These are phyloP conservation scores for Sphaerobolus stellatus DNA, from an alignment of 1,284 basidiomycete species.

Conservation along the genomic window DNA sequence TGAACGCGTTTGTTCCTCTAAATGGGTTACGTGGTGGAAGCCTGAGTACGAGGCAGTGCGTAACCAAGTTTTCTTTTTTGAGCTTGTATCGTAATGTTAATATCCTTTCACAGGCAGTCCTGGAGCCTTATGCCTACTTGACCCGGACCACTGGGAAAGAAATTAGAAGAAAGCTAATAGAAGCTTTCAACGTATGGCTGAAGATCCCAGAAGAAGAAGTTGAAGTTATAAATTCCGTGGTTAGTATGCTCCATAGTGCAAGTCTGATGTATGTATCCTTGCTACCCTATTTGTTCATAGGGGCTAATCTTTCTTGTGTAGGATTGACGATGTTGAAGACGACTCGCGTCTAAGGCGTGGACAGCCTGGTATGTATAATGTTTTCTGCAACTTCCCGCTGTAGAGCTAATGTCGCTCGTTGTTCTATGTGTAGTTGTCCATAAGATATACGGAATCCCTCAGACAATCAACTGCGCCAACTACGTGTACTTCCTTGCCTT, in stretches of 20 bases:
- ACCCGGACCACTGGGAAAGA: conserved; percentile 92
- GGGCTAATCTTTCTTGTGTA: conserved; percentile 29
- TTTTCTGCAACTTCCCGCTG: neutral
- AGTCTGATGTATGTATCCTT: conserved; percentile 73
- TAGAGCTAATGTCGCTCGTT: conserved; percentile 4
- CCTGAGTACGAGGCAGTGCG: too few species aligned
- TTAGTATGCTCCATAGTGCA: conserved; percentile 93
- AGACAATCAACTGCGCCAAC: conserved; percentile 97
- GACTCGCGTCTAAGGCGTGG: conserved; percentile 88
- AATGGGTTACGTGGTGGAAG: too few species aligned
- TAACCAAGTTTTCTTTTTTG: too few species aligned
- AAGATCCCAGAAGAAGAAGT: conserved; percentile 75
- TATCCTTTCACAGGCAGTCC: conserved; percentile 48
- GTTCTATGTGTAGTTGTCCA: conserved; percentile 64
- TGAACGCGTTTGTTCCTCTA: too few species aligned
- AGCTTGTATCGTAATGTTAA: too few species aligned
- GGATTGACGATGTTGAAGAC: conserved; percentile 97
- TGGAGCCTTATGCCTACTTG: conserved; percentile 91
- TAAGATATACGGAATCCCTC: conserved; percentile 93
- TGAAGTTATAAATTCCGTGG: conserved; percentile 71
- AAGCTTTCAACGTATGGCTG: conserved; percentile 94
- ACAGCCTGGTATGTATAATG: conserved; percentile 59
- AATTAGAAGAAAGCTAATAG: conserved; percentile 84
- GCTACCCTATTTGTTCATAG: conserved; percentile 8
- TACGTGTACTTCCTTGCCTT: conserved; percentile 94